Conservation (phyloP, 192 early-diverging fungal species). For the Coemansia sp. region DNA sequence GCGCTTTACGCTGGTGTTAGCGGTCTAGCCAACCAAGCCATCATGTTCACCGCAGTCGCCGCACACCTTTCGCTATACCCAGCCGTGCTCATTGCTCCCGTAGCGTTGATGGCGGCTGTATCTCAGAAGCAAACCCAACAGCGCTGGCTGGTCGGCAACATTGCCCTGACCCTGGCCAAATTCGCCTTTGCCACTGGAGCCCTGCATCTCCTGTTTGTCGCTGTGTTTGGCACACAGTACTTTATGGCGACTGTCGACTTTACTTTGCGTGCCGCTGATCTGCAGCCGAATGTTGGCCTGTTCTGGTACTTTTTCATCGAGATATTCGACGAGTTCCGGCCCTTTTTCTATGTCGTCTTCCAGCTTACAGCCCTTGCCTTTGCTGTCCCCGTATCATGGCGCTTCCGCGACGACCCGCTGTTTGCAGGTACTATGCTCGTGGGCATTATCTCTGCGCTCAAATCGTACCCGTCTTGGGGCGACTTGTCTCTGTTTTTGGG, state of each 20-base stretch:
- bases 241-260: constrained; percentile 49
- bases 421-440: constrained; percentile 75
- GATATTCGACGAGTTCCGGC: constrained; percentile 98
- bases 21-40: constrained; percentile 56
- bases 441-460: constrained; percentile 84
- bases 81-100: constrained; percentile 70
- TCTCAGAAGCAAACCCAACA: not conserved
- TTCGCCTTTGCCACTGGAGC: constrained; percentile 19
- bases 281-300: constrained; percentile 95
- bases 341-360: constrained; percentile 93
- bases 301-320: constrained; percentile 99
- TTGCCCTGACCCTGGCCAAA: constrained; percentile 20
- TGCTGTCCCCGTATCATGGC: constrained; percentile 78
- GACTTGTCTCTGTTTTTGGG: constrained; percentile 85
- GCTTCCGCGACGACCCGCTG: constrained; percentile 75
- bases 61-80: constrained; percentile 90
- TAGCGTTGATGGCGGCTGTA: constrained; percentile 29
- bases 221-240: constrained; percentile 27
- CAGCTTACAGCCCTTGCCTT: constrained; percentile 92
- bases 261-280: constrained; percentile 74
- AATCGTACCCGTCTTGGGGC: constrained; percentile 90
- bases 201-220: constrained; percentile 33
- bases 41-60: constrained; percentile 79
- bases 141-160: not conserved
- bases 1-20: constrained; percentile 69